phyloP scores from a whole-genome alignment of 768 basidiomycete genomes.

The Kwoniella sp. region DNA sequence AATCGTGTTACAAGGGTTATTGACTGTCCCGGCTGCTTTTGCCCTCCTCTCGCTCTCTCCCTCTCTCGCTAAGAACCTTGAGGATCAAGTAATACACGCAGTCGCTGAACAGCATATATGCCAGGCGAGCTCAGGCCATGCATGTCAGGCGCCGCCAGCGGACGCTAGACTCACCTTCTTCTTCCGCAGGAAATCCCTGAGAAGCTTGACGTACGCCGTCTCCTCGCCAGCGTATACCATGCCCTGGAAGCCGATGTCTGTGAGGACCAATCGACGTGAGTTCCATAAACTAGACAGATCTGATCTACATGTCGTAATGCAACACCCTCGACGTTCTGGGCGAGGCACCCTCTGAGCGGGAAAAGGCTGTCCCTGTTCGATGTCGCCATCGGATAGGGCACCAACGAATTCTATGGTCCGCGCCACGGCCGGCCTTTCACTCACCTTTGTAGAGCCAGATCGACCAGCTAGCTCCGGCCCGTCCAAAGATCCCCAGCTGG shows the following conservation, averaged over 20 bases:
- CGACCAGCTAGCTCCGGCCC: constrained; percentile 65
- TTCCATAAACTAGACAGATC: too few relatives aligned
- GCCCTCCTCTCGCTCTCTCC: constrained; percentile 66
- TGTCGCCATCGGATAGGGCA: too few relatives aligned
- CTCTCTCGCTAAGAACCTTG: background rate
- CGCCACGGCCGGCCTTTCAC: background rate
- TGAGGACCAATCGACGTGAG: background rate
- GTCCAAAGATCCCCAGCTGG: constrained; percentile 72
- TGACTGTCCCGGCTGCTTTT: background rate
- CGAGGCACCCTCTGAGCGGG: too few relatives aligned
- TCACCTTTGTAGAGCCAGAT: constrained; percentile 79
- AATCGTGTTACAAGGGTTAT: too few relatives aligned
- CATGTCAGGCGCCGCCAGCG: background rate
- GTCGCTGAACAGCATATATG: too few relatives aligned
- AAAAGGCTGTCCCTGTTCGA: too few relatives aligned
- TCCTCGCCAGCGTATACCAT: constrained; percentile 74
- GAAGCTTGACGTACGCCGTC: constrained; percentile 71
- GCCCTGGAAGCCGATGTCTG: constrained; percentile 64
- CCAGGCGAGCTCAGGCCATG: background rate
- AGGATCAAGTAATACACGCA: constrained; percentile 57
- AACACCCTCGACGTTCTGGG: too few relatives aligned
- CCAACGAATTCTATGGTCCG: too few relatives aligned
- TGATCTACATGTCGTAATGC: too few relatives aligned
- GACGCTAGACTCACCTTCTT: constrained; percentile 64
- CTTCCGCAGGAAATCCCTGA: constrained; percentile 71